These are phyloP conservation scores for Pyrenophora tritici-repentis DNA, from an alignment of 2,329 filamentous ascomycete species.

Conservation along the genomic window DNA sequence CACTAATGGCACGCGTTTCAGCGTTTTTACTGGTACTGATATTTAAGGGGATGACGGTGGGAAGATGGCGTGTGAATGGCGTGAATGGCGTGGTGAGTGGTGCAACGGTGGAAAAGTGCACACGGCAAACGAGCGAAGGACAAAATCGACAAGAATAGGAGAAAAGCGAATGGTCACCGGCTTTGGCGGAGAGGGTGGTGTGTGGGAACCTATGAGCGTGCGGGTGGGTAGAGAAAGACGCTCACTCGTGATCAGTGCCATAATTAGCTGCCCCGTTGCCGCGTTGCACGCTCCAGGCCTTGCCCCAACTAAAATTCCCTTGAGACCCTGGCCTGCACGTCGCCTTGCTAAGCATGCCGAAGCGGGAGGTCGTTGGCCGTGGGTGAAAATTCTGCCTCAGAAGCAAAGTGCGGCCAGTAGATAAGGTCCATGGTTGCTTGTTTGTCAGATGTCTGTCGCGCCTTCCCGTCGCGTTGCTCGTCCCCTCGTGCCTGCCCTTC, in stretches of 20 bases:
- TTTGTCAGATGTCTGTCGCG: too few species aligned
- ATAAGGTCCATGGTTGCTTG: too few species aligned
- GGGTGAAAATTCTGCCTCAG: too few species aligned
- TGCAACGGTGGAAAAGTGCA: slow-evolving; percentile 2
- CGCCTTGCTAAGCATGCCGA: too few species aligned
- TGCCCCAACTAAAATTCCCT: too few species aligned
- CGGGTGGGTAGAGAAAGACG: too few species aligned
- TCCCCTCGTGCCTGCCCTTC: background rate
- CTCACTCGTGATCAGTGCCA: background rate
- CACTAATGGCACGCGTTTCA: slow-evolving; percentile 30
- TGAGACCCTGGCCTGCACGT: too few species aligned
- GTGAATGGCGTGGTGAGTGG: slow-evolving; percentile 5
- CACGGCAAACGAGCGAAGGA: slow-evolving; percentile 2
- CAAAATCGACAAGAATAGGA: slow-evolving; percentile 8
- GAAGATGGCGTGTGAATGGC: slow-evolving; percentile 7
- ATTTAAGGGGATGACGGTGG: slow-evolving; percentile 23
- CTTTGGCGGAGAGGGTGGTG: background rate
- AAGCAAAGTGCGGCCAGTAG: too few species aligned
- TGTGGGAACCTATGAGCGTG: too few species aligned
- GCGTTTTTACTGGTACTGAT: slow-evolving; percentile 2
- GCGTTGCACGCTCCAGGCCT: too few species aligned
- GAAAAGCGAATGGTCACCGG: slow-evolving; percentile 4
- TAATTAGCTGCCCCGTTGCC: slow-evolving; percentile 1
- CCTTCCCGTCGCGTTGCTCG: too few species aligned
- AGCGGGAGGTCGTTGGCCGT: too few species aligned